A percentile compares a stretch with the other conserved stretches of the same genome.
These are phyloP conservation scores for Sporothrix mexicana DNA, from an alignment of 2,329 filamentous ascomycete genomes.

Conservation along the genomic window DNA sequence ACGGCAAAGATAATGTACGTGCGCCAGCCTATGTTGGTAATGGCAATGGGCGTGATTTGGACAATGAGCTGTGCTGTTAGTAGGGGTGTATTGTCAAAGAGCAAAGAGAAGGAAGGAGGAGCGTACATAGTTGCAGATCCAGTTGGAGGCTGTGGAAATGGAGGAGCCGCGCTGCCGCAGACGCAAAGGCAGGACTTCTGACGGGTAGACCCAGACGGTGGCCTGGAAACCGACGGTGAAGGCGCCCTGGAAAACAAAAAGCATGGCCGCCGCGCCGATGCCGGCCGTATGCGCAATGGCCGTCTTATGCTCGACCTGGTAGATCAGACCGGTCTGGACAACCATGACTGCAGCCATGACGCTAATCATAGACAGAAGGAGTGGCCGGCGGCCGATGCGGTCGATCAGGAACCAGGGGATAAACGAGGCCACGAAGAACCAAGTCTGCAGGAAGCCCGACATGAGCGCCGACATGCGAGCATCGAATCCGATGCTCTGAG, in stretches of 20 bases:
- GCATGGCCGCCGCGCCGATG: constrained; percentile 68
- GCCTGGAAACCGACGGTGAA: constrained; percentile 44
- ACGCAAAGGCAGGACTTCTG: constrained; percentile 32
- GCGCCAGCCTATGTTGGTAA: constrained; percentile 59
- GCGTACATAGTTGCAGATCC: constrained; percentile 33
- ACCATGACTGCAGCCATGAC: constrained; percentile 59
- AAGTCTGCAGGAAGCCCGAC: constrained; percentile 58
- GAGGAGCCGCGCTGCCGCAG: constrained; percentile 35
- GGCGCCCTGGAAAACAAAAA: constrained; percentile 49
- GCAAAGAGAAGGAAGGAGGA: neutral
- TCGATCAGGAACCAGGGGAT: constrained; percentile 54
- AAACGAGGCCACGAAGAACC: constrained; percentile 42
- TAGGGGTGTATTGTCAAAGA: neutral
- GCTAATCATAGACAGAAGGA: constrained; percentile 53
- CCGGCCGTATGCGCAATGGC: constrained; percentile 47
- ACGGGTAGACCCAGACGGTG: constrained; percentile 35
- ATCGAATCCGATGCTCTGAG: constrained; percentile 42
- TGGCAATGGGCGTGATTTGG: constrained; percentile 30
- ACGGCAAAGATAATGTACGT: constrained; percentile 70
- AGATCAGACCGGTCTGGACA: constrained; percentile 45
- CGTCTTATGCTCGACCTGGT: constrained; percentile 31
- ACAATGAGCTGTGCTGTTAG: constrained; percentile 29
- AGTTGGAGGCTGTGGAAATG: constrained; percentile 33
- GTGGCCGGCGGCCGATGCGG: constrained; percentile 66
- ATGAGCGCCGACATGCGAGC: constrained; percentile 41